Evolutionary conservation across 495 filamentous ascomycete genomes (phyloP).

Genomic region (Aspergillus coremiiformis): DNA sequence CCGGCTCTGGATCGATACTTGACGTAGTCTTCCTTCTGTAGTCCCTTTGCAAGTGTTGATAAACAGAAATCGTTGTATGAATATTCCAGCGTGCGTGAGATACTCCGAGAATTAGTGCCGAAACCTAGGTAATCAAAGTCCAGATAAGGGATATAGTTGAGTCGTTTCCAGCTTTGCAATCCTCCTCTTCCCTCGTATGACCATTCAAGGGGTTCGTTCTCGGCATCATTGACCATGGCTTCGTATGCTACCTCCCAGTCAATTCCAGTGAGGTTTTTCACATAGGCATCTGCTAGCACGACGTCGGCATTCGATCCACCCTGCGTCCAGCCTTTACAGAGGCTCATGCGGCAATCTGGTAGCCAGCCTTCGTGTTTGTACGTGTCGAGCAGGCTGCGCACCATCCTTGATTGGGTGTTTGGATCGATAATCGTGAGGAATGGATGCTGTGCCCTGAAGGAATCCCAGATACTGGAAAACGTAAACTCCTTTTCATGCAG

Average conservation of each 20-base stretch:
- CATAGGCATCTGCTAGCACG: slow-evolving; percentile 65
- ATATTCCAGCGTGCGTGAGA: slow-evolving; percentile 70
- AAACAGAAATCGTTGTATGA: slow-evolving; percentile 62
- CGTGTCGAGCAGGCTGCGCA: slow-evolving; percentile 66
- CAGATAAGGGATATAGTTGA: slow-evolving; percentile 60
- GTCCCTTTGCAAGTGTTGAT: slow-evolving; percentile 43
- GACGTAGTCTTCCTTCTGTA: not conserved
- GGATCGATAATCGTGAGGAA: slow-evolving; percentile 64
- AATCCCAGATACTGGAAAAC: slow-evolving; percentile 43
- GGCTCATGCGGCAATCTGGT: slow-evolving; percentile 62
- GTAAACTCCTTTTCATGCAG: slow-evolving; percentile 6
- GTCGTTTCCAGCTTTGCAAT: slow-evolving; percentile 60
- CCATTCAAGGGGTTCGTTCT: slow-evolving; percentile 59
- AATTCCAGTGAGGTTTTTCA: slow-evolving; percentile 60
- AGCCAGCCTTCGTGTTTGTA: slow-evolving; percentile 63
- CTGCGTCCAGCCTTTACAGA: slow-evolving; percentile 61
- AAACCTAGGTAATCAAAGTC: slow-evolving; percentile 67
- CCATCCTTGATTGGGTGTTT: slow-evolving; percentile 50
- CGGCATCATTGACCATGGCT: slow-evolving; percentile 65
- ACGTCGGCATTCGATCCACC: slow-evolving; percentile 76
- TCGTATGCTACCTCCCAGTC: slow-evolving; percentile 63
- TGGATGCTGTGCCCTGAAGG: slow-evolving; percentile 57
- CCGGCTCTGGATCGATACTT: not conserved
- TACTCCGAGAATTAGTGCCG: slow-evolving; percentile 62
- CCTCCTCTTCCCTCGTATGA: slow-evolving; percentile 69